A percentile compares a stretch with the other conserved stretches of the same genome.
These are phyloP conservation scores for Proliferodiscus dingleyae DNA, from an alignment of 2,329 filamentous ascomycete species.

Conservation along the genomic window DNA sequence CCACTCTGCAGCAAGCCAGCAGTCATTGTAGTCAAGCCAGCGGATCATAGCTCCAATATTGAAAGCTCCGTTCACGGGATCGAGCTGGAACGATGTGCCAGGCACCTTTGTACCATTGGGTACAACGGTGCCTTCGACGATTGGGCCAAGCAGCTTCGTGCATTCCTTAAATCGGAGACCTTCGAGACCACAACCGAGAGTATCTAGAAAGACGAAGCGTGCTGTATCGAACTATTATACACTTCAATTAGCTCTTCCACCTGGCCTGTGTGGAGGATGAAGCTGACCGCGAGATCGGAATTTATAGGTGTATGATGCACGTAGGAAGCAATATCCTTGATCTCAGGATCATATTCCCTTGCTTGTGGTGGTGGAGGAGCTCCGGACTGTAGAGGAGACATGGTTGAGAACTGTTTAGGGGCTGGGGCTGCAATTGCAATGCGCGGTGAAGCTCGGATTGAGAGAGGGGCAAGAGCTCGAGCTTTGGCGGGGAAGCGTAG, in stretches of 20 bases:
- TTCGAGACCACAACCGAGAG: constrained; percentile 92
- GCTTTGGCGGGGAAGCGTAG: constrained; percentile 24
- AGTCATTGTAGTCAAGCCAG: constrained; percentile 99
- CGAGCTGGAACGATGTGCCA: constrained; percentile 88
- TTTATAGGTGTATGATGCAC: constrained; percentile 88
- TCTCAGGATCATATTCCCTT: constrained; percentile 80
- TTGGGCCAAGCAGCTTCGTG: constrained; percentile 86
- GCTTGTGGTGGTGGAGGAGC: constrained; percentile 46
- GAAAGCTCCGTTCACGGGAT: constrained; percentile 93
- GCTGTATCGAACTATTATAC: constrained; percentile 81
- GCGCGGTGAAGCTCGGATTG: constrained; percentile 18
- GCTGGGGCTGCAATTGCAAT: constrained; percentile 8
- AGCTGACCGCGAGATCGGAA: constrained; percentile 87
- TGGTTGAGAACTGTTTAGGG: constrained; percentile 32
- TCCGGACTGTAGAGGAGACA: constrained; percentile 34
- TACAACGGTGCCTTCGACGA: constrained; percentile 84
- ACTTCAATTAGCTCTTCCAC: constrained; percentile 14
- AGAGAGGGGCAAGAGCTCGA: constrained; percentile 27
- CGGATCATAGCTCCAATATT: constrained; percentile 99
- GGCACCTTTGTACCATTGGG: constrained; percentile 89
- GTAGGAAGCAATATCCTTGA: constrained; percentile 91
- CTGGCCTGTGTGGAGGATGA: too few species aligned
- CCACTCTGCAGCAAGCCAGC: constrained; percentile 98
- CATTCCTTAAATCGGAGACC: constrained; percentile 94
- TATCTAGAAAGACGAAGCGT: constrained; percentile 94